Conservation (phyloP, 176 grass and related monocot species). For the Zea mays region Zm-B73-REFERENCE-NAM-5.0 NC_050101.1:163631001-163631500, state of each 20-base stretch:
- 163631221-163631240: conserved; percentile 93
- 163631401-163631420: neutral
- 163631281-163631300: conserved; percentile 2
- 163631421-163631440: conserved; percentile 5
- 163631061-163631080: conserved; percentile 96
- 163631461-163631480: conserved; percentile 1
- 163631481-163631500: conserved; percentile 20
- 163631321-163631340: conserved; percentile 15
- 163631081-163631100: conserved; percentile 73
- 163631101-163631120: conserved; percentile 98
- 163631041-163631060: conserved; percentile 95
- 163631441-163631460: conserved; percentile 20
- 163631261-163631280: conserved; percentile 4
- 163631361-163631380: conserved; percentile 2
- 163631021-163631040: conserved; percentile 84
- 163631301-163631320: conserved; percentile 23
- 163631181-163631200: conserved; percentile 96
- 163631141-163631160: conserved; percentile 96
- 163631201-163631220: conserved; percentile 75
- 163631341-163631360: neutral
- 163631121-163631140: conserved; percentile 98
- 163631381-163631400: neutral
- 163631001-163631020: conserved; percentile 98
- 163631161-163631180: conserved; percentile 98
- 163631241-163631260: conserved; percentile 65